These are phyloP conservation scores for Ceratobasidium sp. DNA, from an alignment of 1,284 basidiomycete species.

Conservation along the genomic window DNA sequence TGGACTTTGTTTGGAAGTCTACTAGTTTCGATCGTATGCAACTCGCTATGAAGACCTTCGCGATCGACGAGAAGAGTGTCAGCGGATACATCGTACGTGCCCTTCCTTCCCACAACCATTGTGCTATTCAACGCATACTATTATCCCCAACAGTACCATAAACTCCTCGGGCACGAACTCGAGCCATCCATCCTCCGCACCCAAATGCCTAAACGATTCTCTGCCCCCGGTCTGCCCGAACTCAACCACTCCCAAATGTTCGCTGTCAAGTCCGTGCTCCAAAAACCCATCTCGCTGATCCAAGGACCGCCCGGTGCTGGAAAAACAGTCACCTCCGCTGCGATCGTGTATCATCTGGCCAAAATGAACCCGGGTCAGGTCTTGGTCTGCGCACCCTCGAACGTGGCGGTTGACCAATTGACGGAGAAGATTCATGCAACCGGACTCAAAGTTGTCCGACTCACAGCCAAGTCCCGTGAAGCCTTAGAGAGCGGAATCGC, in stretches of 20 bases:
- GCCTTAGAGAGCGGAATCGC: constrained; percentile 93
- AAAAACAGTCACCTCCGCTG: constrained; percentile 99
- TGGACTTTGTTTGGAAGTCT: constrained; percentile 99
- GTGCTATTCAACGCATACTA: constrained; percentile 6
- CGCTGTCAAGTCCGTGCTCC: constrained; percentile 97
- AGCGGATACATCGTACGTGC: constrained; percentile 92
- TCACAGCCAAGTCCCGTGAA: constrained; percentile 98
- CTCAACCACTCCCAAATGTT: constrained; percentile 99
- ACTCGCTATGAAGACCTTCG: constrained; percentile 98
- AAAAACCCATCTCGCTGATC: constrained; percentile 98
- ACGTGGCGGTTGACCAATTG: constrained; percentile 98
- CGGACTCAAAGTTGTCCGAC: constrained; percentile 95
- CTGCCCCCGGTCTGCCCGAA: constrained; percentile 96
- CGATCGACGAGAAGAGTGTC: constrained; percentile 98
- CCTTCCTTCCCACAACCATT: neutral
- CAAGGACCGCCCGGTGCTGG: constrained; percentile 99
- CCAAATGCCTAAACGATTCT: constrained; percentile 97
- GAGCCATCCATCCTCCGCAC: constrained; percentile 89
- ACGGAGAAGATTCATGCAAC: constrained; percentile 99
- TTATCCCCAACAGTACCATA: constrained; percentile 80
- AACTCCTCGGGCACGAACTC: constrained; percentile 95
- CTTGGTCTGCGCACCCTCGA: constrained; percentile 98
- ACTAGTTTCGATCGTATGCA: constrained; percentile 99
- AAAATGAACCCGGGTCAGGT: constrained; percentile 99
- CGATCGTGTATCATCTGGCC: constrained; percentile 97